phyloP scores from a whole-genome alignment of 441 rosid species.

The Gossypium lobatum region DNA sequence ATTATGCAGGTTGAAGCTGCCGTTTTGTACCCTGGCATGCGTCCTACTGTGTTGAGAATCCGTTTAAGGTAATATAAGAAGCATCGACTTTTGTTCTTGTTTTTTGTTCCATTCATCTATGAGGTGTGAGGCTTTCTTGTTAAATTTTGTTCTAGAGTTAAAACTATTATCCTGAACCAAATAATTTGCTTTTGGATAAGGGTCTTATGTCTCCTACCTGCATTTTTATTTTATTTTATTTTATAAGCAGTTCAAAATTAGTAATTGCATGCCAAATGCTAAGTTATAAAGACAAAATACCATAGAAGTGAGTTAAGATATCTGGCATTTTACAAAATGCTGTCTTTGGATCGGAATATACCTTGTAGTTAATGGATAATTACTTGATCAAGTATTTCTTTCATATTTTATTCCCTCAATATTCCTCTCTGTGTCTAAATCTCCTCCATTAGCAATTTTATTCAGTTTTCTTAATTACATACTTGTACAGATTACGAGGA shows the following conservation, averaged over 20 bases:
- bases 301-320: neutral
- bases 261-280: neutral
- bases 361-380: neutral
- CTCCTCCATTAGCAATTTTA: neutral
- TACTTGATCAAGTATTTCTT: neutral
- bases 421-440: neutral
- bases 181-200: neutral
- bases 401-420: neutral
- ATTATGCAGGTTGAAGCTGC: conserved; percentile 75
- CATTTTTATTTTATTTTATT: neutral
- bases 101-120: neutral
- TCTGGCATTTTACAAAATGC: neutral
- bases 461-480: neutral
- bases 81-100: neutral
- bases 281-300: neutral
- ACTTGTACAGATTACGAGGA: conserved; percentile 58
- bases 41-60: conserved; percentile 71
- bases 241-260: neutral
- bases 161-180: neutral
- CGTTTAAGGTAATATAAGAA: conserved; percentile 55
- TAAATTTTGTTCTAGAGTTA: neutral
- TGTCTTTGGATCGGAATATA: neutral
- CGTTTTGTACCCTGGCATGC: conserved; percentile 70
- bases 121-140: neutral
- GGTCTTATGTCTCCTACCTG: neutral